These are phyloP conservation scores for Starmerella geochares DNA, from an alignment of 805 yeast species.

Conservation along the genomic window DNA sequence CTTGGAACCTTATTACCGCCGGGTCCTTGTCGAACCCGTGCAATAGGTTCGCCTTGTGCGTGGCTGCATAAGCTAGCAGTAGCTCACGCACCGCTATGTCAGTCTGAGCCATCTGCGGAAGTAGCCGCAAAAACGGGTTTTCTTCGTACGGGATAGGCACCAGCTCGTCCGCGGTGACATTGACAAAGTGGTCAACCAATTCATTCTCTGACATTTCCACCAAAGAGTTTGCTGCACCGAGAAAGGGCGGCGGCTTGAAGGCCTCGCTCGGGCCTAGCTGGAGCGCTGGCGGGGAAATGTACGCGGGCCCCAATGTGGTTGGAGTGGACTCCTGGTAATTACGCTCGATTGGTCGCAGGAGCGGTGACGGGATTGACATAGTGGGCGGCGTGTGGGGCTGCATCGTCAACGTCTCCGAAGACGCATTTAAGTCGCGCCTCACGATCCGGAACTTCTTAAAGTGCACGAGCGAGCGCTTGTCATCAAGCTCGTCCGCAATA, in stretches of 20 bases:
- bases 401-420: background rate
- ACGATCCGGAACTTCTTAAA: slow-evolving; percentile 18
- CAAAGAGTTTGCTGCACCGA: background rate
- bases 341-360: slow-evolving; percentile 1
- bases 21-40: slow-evolving; percentile 8
- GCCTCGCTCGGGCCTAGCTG: background rate
- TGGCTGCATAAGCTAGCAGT: slow-evolving; percentile 24
- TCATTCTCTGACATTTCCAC: slow-evolving; percentile 31
- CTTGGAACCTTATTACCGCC: background rate
- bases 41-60: slow-evolving; percentile 12
- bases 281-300: background rate
- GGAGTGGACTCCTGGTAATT: background rate
- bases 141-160: slow-evolving; percentile 61
- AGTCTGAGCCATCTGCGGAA: slow-evolving; percentile 60
- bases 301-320: background rate
- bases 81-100: slow-evolving; percentile 12
- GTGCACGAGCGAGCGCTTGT: slow-evolving; percentile 12
- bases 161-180: slow-evolving; percentile 49
- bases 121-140: slow-evolving; percentile 54
- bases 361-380: slow-evolving; percentile 2
- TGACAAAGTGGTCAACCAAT: slow-evolving; percentile 52
- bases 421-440: background rate
- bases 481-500: slow-evolving; percentile 7
- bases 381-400: background rate
- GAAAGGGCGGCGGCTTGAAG: background rate